Evolutionary conservation across 2,329 filamentous ascomycete genomes (phyloP).

Genomic region (Colletotrichum sp.): DNA sequence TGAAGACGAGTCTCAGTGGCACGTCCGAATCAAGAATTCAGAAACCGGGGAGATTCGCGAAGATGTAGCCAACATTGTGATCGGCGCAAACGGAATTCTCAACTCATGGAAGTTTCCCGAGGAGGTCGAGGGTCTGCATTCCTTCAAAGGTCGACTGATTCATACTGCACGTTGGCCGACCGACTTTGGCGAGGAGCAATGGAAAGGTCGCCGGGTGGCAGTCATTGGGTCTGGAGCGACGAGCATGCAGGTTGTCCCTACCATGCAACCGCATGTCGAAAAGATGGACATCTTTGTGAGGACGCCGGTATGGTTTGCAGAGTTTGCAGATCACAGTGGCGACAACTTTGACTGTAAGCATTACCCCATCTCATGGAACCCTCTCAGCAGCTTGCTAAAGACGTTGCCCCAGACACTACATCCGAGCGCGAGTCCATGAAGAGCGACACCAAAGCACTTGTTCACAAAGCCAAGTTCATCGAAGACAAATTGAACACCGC

Average conservation of each 20-base stretch:
- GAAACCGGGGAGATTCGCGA: background rate
- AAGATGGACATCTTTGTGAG: background rate
- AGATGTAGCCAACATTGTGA: background rate
- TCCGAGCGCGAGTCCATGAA: background rate
- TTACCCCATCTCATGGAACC: background rate
- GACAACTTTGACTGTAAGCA: background rate
- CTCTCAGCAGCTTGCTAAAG: background rate
- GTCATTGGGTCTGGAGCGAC: background rate
- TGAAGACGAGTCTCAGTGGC: background rate
- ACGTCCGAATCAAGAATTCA: background rate
- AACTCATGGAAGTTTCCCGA: background rate
- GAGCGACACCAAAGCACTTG: background rate
- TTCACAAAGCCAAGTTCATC: background rate
- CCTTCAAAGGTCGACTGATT: background rate
- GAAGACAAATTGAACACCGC: background rate
- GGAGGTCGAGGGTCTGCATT: background rate
- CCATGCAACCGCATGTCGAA: background rate
- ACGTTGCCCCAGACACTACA: rapidly evolving
- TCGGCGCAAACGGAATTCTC: background rate
- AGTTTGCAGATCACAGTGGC: background rate
- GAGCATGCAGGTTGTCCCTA: background rate
- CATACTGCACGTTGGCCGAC: background rate
- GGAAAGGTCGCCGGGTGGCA: background rate
- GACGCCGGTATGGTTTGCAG: background rate
- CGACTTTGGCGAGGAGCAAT: background rate